Percentiles rank a stretch among this genome's conserved stretches.
phyloP scores from a whole-genome alignment of 805 yeast species.

The Komagataella kurtzmanii region DNA sequence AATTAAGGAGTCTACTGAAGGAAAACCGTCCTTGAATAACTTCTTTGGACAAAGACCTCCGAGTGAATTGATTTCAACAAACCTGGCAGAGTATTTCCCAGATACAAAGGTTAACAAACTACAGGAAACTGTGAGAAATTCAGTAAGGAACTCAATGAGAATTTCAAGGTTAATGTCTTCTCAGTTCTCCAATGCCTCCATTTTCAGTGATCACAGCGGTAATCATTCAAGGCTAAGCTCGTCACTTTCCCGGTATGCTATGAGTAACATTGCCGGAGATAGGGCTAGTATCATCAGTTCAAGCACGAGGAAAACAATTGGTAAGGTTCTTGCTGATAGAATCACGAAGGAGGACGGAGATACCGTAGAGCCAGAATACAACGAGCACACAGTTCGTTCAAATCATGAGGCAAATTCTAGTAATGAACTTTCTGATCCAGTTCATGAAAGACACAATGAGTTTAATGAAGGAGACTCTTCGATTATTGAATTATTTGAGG shows the following conservation, averaged over 20 bases:
- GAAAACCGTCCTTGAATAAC: constrained; percentile 4
- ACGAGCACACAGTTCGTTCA: neutral
- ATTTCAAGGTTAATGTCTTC: constrained; percentile 24
- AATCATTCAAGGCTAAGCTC: constrained; percentile 9
- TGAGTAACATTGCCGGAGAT: neutral
- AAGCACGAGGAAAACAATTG: constrained; percentile 27
- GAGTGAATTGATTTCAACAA: constrained; percentile 79
- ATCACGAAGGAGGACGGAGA: constrained; percentile 4
- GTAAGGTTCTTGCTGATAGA: constrained; percentile 46
- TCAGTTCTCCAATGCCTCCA: constrained; percentile 4
- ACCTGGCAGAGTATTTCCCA: constrained; percentile 86
- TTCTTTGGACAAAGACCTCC: constrained; percentile 90
- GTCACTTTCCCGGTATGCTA: neutral
- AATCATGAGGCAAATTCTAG: constrained; percentile 26
- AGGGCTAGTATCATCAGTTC: neutral
- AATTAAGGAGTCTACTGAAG: neutral
- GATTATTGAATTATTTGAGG: constrained; percentile 31
- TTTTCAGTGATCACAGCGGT: constrained; percentile 7
- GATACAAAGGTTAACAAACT: constrained; percentile 58
- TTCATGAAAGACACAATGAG: constrained; percentile 11
- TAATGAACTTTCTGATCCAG: constrained; percentile 27
- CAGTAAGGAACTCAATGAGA: constrained; percentile 67
- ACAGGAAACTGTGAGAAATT: constrained; percentile 70
- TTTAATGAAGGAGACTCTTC: constrained; percentile 20
- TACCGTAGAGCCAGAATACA: neutral